Evolutionary conservation across 2,329 filamentous ascomycete species (phyloP).

Genomic region (Reticulascus tulasneorum): DNA sequence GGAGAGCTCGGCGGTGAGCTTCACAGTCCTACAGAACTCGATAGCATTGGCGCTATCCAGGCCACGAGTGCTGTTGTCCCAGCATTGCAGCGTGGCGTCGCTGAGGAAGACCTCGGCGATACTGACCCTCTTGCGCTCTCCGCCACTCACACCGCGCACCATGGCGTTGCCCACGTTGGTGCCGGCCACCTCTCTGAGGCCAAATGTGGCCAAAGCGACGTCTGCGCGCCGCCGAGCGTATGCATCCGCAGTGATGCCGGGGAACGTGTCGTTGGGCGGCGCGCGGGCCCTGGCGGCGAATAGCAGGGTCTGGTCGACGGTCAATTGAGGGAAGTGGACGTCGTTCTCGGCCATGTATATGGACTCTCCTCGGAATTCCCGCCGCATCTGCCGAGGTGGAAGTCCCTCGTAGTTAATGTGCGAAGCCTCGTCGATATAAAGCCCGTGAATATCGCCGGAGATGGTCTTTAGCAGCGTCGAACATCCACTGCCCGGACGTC

Average conservation of each 20-base stretch:
- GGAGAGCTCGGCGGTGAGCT: slow-evolving; percentile 21
- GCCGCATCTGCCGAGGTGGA: slow-evolving; percentile 9
- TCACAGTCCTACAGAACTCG: slow-evolving; percentile 19
- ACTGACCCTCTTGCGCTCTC: slow-evolving; percentile 42
- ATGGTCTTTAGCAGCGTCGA: slow-evolving; percentile 66
- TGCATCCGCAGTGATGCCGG: slow-evolving; percentile 34
- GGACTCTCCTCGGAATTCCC: slow-evolving; percentile 48
- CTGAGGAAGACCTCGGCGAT: slow-evolving; percentile 29
- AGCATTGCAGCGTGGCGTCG: slow-evolving; percentile 22
- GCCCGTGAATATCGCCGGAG: slow-evolving; percentile 59
- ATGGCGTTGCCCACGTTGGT: slow-evolving; percentile 52
- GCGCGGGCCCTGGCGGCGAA: slow-evolving; percentile 56
- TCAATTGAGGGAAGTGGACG: slow-evolving; percentile 56
- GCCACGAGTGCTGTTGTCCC: slow-evolving; percentile 49
- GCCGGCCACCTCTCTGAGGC: slow-evolving; percentile 51
- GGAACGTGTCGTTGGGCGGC: slow-evolving; percentile 41
- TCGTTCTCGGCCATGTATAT: slow-evolving; percentile 66
- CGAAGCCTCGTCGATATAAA: slow-evolving; percentile 28
- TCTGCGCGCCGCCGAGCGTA: slow-evolving; percentile 47
- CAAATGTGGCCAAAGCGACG: slow-evolving; percentile 51
- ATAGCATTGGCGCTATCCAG: slow-evolving; percentile 22
- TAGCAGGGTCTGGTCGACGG: slow-evolving; percentile 56
- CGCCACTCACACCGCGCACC: slow-evolving; percentile 49
- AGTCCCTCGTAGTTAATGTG: slow-evolving; percentile 13
- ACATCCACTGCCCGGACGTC: slow-evolving; percentile 54